phyloP scores from a whole-genome alignment of 345 rosid species.

The Pseudoturritis turrita region DNA sequence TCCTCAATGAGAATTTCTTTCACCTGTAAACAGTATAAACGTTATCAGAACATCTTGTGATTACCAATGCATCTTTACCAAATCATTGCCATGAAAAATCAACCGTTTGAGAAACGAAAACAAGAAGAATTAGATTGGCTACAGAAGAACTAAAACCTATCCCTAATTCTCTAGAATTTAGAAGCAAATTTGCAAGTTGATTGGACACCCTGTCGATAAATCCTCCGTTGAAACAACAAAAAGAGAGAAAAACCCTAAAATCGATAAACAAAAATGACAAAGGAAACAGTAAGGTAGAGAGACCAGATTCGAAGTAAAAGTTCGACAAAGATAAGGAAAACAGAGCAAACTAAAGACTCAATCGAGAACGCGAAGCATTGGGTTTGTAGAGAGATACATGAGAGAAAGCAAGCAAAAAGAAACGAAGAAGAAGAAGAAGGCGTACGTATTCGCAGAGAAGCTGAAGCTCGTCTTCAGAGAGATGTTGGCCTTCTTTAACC shows the following conservation, averaged over 20 bases:
- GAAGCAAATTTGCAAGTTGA: background rate
- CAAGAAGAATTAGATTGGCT: background rate
- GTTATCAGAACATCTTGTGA: background rate
- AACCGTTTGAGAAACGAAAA: too few species aligned
- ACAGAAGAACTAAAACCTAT: background rate
- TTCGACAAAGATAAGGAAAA: background rate
- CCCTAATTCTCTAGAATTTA: background rate
- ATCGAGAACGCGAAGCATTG: background rate
- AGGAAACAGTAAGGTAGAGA: background rate
- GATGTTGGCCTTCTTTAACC: conserved; percentile 95
- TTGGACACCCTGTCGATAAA: background rate
- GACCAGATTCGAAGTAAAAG: conserved; percentile 17
- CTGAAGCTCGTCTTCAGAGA: conserved; percentile 93
- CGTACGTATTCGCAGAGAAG: conserved; percentile 95
- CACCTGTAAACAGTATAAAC: conserved; percentile 46
- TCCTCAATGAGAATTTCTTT: conserved; percentile 96
- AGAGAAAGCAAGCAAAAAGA: background rate
- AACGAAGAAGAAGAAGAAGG: background rate
- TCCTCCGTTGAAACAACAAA: background rate
- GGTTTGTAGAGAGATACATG: background rate
- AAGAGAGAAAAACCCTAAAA: conserved; percentile 11
- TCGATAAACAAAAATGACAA: background rate
- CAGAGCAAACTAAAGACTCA: background rate
- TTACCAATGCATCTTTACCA: background rate
- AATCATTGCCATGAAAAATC: background rate